These are phyloP conservation scores for Neonectria punicea DNA, from an alignment of 2,329 filamentous ascomycete species.

Conservation along the genomic window DNA sequence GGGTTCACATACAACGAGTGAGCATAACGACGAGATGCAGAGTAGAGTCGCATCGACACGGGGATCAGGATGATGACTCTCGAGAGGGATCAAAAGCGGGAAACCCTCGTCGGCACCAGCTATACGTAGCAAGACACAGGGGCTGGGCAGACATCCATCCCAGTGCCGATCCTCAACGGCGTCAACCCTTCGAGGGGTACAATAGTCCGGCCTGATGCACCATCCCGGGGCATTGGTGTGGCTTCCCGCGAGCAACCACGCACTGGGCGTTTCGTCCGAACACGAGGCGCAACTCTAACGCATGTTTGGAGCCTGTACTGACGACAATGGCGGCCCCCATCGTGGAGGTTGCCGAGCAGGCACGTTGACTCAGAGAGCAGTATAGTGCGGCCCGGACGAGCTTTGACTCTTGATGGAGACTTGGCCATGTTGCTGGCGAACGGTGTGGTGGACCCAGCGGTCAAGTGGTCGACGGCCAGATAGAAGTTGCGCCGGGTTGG, in stretches of 20 bases:
- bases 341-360: constrained; percentile 22
- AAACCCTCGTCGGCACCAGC: constrained; percentile 1
- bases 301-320: constrained; percentile 20
- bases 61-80: constrained; percentile 12
- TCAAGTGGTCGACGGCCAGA: not conserved
- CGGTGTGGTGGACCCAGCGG: constrained; percentile 14
- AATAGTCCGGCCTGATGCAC: constrained; percentile 22
- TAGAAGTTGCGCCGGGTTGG: not conserved
- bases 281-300: constrained; percentile 33
- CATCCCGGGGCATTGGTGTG: constrained; percentile 22
- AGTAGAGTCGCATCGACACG: not conserved
- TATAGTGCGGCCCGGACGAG: not conserved
- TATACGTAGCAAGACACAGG: constrained; percentile 1
- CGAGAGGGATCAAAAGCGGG: constrained; percentile 10
- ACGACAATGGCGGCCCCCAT: constrained; percentile 17
- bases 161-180: constrained; percentile 7
- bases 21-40: constrained; percentile 11
- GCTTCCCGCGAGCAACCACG: constrained; percentile 23
- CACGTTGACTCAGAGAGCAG: constrained; percentile 15
- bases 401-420: not conserved
- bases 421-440: not conserved
- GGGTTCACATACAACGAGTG: constrained; percentile 9
- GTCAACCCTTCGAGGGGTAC: constrained; percentile 7
- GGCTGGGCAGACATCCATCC: not conserved
- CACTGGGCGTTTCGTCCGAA: constrained; percentile 28